Base-by-base conservation (phyloP, 441 rosid species). In the Pelargonium myrrhifolium region DNA sequence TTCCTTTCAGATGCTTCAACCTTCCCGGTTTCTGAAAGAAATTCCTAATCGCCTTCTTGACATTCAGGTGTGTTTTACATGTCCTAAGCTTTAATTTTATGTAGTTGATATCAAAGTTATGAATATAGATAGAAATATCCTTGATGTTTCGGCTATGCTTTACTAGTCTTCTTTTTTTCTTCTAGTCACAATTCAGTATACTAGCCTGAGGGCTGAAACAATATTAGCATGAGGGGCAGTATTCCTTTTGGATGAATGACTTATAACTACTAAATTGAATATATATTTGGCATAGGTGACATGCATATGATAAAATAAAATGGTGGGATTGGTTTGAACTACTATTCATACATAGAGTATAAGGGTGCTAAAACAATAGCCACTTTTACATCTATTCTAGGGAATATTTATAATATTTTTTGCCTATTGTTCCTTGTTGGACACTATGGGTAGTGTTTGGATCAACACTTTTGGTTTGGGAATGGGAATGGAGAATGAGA, bases 21-120 rank as follows among this genome's bases (percentile, higher is more conserved):
- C 99, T 43, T 91, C 97, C 67, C 83, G 96, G 62, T 94, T 94
- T 85, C 92, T 94, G 24, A 94, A 82, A 78, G 99, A 94, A 83
- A 87, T 94, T 72, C 99, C 97, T 1, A 81, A 74, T 69, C 86
- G 86, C 79, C 96, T 88, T 82, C 82, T 79, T 62, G 90, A 91
- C 74, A 77, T 82, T 84, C 89, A 84, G 88, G 88, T 85, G 68
- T 65, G 71, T 45, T 71, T 63, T 68, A 64, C 35, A 64, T 56
- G 59, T 72, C 56, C 69, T 35, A 51, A 12, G 65, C 47, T 65
- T 21, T 9, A 22, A 31, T 61, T 68, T 12, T 39, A 69, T 45
- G 11, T 53, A 28, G 42, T 55, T 26, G 39, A 59, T 65, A 24
- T 71, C 39, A 26, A 60, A 58, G 69, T 71, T 26, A 22, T 45